These are phyloP conservation scores for Lolium perenne DNA, from an alignment of 176 grass and related monocot genomes.

Conservation along the genomic window DNA sequence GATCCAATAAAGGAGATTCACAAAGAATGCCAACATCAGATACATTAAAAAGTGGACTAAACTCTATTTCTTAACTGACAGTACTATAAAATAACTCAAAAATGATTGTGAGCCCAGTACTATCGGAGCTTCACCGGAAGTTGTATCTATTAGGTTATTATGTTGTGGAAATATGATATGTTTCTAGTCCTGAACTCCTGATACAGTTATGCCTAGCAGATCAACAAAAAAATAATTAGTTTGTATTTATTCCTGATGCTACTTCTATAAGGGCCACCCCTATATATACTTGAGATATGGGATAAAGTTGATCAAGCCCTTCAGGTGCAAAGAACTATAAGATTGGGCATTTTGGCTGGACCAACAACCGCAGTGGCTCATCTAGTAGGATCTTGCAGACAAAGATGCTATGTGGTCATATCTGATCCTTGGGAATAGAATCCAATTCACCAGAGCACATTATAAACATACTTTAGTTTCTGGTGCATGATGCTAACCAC, in stretches of 20 bases:
- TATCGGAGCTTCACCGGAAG: not conserved
- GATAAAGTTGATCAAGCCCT: slow-evolving; percentile 28
- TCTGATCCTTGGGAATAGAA: slow-evolving; percentile 40
- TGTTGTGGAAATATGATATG: slow-evolving; percentile 1
- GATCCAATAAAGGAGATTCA: slow-evolving; percentile 3
- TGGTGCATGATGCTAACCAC: slow-evolving; percentile 47
- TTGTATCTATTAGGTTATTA: slow-evolving; percentile 9
- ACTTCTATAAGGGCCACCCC: slow-evolving; percentile 31
- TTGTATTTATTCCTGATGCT: slow-evolving; percentile 39
- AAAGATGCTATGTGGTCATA: slow-evolving; percentile 50
- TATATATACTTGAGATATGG: slow-evolving; percentile 35
- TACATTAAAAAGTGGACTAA: not conserved
- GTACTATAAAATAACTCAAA: not conserved
- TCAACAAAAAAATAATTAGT: slow-evolving; percentile 18
- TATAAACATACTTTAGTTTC: slow-evolving; percentile 39
- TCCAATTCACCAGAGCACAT: slow-evolving; percentile 44
- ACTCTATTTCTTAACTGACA: not conserved
- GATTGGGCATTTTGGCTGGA: slow-evolving; percentile 5
- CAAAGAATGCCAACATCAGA: not conserved
- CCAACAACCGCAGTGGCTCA: slow-evolving; percentile 29
- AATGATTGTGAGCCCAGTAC: not conserved
- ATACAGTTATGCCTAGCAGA: slow-evolving; percentile 41
- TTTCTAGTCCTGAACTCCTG: slow-evolving; percentile 3
- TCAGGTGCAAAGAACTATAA: slow-evolving; percentile 39
- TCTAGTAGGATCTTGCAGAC: slow-evolving; percentile 31